Base-by-base conservation (phyloP, 1,139 yeast genomes). In the Yamadazyma triangularis region DNA sequence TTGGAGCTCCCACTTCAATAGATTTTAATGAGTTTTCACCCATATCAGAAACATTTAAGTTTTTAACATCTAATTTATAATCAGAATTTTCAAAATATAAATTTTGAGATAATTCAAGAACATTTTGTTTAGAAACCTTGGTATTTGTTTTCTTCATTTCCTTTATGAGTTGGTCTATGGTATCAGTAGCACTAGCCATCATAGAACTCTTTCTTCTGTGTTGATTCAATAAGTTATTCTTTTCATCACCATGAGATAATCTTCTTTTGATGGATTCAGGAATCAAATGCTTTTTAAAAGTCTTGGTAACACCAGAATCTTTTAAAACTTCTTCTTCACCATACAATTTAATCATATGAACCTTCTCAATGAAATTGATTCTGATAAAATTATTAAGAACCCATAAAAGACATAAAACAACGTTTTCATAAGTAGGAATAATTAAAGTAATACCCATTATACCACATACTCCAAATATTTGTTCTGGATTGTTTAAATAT, bases 401-500 rank as follows among this genome's bases (percentile, higher is more conserved):
- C 89, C 93, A 85, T 24, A 82, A 48, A 34, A 70, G 56, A 15
- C 89, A 82, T 33, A 83, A 57, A 12, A 69, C 50, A 32, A 69
- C 48, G 34, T 81, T 78, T 42, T 77, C 73, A 28, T 63, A 56
- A 4, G 81, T 70, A 32, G 84, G 81, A 30, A 79, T 64, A 35
- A 84, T 73, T 31, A 85, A 55, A 2, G 80, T 77, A 12, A 79
- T 61, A 13, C 94, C 95, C 89, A 89, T 83, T 24, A 83, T 75
- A 13, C 94, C 94, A 45, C 89, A 79, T 34, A 81, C 80, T 13
- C 94, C 94, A 42, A 85, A 73, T 14, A 85, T 60, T 45, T 88
- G 82, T 53, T 85, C 95, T 6, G 95, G 95, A 49, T 85, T 84
- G 52, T 85, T 86, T 50, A 85, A 67, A 53, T 84, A 85, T 45